phyloP scores from a whole-genome alignment of 192 early-diverging fungal species.

The Paraglomus brasilianum region DNA sequence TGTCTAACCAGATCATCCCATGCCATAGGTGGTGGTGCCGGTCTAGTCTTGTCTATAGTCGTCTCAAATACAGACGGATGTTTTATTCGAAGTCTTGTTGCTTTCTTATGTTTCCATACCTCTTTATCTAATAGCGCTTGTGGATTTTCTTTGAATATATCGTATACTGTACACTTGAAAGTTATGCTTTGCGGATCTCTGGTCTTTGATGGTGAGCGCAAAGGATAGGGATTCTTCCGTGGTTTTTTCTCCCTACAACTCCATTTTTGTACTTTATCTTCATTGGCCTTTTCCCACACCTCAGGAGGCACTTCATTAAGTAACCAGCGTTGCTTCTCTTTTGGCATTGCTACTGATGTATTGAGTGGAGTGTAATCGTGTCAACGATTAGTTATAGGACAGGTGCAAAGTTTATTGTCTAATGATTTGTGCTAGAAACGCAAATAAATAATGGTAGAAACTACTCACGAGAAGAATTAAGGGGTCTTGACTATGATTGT shows the following conservation, averaged over 20 bases:
- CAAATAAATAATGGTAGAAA: no score
- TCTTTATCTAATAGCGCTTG: slow-evolving; percentile 6
- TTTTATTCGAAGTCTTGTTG: no score
- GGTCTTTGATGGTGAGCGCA: neutral
- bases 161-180: neutral
- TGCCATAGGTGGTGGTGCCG: neutral
- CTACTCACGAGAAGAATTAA: no score
- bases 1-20: neutral
- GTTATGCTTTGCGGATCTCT: neutral
- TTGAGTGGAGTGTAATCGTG: no score
- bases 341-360: no score
- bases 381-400: no score
- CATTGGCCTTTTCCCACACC: neutral
- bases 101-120: neutral
- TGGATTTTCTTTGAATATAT: slow-evolving; percentile 19
- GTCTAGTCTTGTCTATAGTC: slow-evolving; percentile 9
- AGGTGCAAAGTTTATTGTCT: no score
- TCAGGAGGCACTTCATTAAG: slow-evolving; percentile 5
- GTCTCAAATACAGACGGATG: slow-evolving; percentile 1
- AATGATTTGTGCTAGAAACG: no score
- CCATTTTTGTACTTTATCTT: no score
- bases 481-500: no score
- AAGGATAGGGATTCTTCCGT: slow-evolving; percentile 14
- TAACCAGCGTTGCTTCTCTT: neutral
- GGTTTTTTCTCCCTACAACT: neutral